Evolutionary conservation across 2,329 filamentous ascomycete genomes (phyloP), one percentile per base, ranked within the genome.

Genomic region (Exophiala phaeomuriformis): DNA sequence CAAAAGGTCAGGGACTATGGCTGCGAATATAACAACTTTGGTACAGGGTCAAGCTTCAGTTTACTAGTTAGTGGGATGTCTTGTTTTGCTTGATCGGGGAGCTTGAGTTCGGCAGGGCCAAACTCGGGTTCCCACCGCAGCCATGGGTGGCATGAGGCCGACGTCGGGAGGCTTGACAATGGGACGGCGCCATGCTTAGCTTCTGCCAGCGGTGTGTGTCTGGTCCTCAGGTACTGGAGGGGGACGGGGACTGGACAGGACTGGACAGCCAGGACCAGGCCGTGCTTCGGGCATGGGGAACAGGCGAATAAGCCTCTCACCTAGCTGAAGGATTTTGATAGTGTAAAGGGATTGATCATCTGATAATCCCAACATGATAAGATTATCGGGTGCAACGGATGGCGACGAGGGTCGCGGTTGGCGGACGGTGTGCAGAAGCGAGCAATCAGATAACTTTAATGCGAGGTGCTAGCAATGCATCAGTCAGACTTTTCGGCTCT

Each of bases 361-460:
- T 45, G 51, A 53, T 53, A 53, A 53, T 32, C 31, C 29, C 8
- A 43, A 12, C 19, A 39, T 30, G 49, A 52, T 52, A 47, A 49
- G 51, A 53, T 53, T 43, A 49, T 49, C 32, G 12, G 33, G 39
- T 32, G 46, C 44, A 29, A 47, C 35, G 43, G 35, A 46, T 39
- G 30, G 6, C 5, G 30, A 3, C 7, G 32, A 19, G n/a, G 12
- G 7, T 28, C 3, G 29, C 37, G 44, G 41, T 51, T 35, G 48
- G 48, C 27, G 48, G 39, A 31, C 39, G 36, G 9, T 44, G 7
- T 43, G 39, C 48, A 44, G 31, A 37, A 35, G 40, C 49, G 28
- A 28, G 44, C 40, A 27, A 51, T 51, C 49, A 51, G 49, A 51
- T 51, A 51, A 51, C 49, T 51, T 45, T 51, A 44, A 29, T 45